A percentile compares a stretch with the other conserved stretches of the same genome.
phyloP scores from a whole-genome alignment of 805 yeast genomes.

The Candida ipomoeae region DNA sequence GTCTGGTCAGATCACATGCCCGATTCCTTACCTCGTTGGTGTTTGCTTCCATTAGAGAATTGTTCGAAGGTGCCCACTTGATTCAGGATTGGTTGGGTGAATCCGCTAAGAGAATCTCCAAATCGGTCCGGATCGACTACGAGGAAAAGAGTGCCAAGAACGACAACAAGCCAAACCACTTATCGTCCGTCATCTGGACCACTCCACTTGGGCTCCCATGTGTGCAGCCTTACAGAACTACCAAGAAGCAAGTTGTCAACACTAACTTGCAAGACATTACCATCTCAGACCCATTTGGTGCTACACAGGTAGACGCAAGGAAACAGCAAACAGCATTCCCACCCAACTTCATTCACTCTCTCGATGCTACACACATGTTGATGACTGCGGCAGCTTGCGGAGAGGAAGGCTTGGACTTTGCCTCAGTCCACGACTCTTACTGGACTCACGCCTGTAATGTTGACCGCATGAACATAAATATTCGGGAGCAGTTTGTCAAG shows the following conservation, averaged over 20 bases:
- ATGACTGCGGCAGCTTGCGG: slow-evolving; percentile 80
- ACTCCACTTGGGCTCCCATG: slow-evolving; percentile 93
- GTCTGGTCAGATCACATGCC: slow-evolving; percentile 16
- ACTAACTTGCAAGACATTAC: slow-evolving; percentile 87
- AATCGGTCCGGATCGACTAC: slow-evolving; percentile 67
- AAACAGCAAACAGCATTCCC: slow-evolving; percentile 93
- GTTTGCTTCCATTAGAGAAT: slow-evolving; percentile 75
- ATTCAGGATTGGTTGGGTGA: slow-evolving; percentile 96
- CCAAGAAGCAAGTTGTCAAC: slow-evolving; percentile 58
- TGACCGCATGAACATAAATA: slow-evolving; percentile 58
- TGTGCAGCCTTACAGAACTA: slow-evolving; percentile 90
- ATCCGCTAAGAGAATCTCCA: slow-evolving; percentile 75
- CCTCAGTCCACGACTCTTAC: slow-evolving; percentile 95
- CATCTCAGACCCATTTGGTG: slow-evolving; percentile 81
- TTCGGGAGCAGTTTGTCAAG: slow-evolving; percentile 76
- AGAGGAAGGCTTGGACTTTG: slow-evolving; percentile 63
- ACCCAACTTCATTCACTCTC: slow-evolving; percentile 90
- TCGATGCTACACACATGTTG: slow-evolving; percentile 96
- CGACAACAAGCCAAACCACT: slow-evolving; percentile 53
- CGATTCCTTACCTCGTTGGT: slow-evolving; percentile 73
- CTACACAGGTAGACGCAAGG: slow-evolving; percentile 78
- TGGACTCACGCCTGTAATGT: slow-evolving; percentile 96
- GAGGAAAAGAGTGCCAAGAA: slow-evolving; percentile 35
- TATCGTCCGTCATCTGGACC: slow-evolving; percentile 95
- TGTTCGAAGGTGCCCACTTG: slow-evolving; percentile 87